Evolutionary conservation across 345 rosid species (phyloP).

Genomic region (Cardamine resedifolia): DNA sequence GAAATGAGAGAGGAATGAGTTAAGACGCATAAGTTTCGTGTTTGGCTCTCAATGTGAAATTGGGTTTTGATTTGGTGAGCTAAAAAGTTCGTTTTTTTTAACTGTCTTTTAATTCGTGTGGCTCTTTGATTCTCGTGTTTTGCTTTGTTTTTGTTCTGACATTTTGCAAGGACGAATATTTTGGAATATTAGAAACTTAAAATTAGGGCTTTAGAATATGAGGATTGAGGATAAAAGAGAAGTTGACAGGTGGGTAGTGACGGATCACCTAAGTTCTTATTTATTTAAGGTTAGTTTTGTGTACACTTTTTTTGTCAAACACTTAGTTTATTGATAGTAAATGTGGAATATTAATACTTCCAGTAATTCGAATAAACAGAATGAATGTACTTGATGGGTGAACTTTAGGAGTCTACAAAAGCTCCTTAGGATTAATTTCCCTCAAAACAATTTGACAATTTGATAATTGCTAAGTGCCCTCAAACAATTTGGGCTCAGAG

Average conservation of each 20-base stretch:
- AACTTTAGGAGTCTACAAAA: background rate
- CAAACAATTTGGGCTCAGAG: background rate
- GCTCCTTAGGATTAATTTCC: background rate
- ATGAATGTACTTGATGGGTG: no score
- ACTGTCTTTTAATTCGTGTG: background rate
- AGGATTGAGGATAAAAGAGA: conserved; percentile 15
- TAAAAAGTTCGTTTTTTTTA: conserved; percentile 36
- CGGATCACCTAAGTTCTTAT: conserved; percentile 55
- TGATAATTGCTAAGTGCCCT: background rate
- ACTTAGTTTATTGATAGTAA: background rate
- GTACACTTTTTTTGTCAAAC: background rate
- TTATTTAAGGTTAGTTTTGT: background rate
- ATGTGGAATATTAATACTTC: background rate
- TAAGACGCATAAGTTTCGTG: conserved; percentile 44
- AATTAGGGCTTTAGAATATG: conserved; percentile 26
- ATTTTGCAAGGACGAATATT: background rate
- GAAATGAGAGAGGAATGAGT: conserved; percentile 42
- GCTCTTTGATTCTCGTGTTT: background rate
- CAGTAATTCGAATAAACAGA: no score
- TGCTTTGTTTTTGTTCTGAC: background rate
- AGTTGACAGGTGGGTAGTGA: conserved; percentile 50
- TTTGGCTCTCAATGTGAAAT: conserved; percentile 35
- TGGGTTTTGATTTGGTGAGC: conserved; percentile 75
- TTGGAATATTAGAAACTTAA: background rate
- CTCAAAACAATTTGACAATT: background rate